Conservation (phyloP, 345 rosid species). For the Murraya koenigii region DNA sequence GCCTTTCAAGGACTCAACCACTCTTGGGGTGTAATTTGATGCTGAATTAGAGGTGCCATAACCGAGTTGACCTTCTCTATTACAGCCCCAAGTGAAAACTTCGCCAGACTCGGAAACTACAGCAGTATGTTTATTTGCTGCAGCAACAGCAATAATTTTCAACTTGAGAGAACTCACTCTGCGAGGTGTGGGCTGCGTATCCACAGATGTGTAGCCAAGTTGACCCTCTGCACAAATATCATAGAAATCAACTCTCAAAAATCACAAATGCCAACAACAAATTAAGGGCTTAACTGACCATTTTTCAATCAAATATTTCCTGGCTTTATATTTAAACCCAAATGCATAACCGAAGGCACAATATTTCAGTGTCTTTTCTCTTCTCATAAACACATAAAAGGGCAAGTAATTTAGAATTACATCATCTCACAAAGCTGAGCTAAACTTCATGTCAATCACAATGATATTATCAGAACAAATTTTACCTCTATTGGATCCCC, state of each 20-base stretch:
- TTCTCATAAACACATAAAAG: background rate
- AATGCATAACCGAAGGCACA: background rate
- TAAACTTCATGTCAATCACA: slow-evolving; percentile 5
- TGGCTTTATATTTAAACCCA: slow-evolving; percentile 3
- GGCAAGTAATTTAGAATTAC: background rate
- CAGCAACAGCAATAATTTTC: slow-evolving; percentile 85
- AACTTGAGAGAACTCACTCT: slow-evolving; percentile 77
- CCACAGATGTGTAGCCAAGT: slow-evolving; percentile 94
- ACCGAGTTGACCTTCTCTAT: slow-evolving; percentile 97
- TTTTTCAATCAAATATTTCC: slow-evolving; percentile 7
- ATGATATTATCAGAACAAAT: background rate
- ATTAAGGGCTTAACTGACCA: background rate
- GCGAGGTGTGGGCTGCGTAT: slow-evolving; percentile 96
- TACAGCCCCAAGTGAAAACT: slow-evolving; percentile 98
- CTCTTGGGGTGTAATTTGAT: slow-evolving; percentile 89
- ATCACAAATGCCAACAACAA: slow-evolving; percentile 8
- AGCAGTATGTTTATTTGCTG: slow-evolving; percentile 94
- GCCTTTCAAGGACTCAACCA: slow-evolving; percentile 91
- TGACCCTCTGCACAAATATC: slow-evolving; percentile 77
- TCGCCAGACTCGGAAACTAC: slow-evolving; percentile 90
- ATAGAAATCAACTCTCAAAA: slow-evolving; percentile 21
- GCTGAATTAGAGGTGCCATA: slow-evolving; percentile 99
- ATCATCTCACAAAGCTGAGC: background rate
- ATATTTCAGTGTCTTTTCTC: background rate
- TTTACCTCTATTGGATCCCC: slow-evolving; percentile 99